Base-by-base conservation (phyloP, 495 filamentous ascomycete genomes). In the Aspergillus baeticus region DNA sequence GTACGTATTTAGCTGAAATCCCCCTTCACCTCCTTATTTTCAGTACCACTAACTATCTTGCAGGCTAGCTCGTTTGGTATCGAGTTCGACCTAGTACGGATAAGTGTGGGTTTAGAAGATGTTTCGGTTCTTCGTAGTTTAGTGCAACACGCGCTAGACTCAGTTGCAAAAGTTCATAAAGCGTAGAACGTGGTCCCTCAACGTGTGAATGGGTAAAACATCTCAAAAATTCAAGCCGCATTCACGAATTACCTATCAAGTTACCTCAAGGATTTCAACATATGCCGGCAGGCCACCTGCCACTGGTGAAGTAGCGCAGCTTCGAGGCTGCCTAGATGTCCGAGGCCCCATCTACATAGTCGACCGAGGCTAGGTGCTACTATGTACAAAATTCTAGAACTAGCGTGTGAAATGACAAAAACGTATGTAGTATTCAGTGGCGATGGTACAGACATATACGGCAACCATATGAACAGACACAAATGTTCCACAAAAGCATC, bases 61-160 rank as follows among this genome's bases (percentile, higher is more conserved):
- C 45, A 85, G 91, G 91, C 88, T 22, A 85, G 78, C 29, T 77
- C 83, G 47, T 96, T 84, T 67, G 88, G 91, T 0, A 87, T 96
- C 4, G 87, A 92, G 39, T 79, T 80, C 0, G 81, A 89, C 64
- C 69, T 98, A 33, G 78, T 98, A 6, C 81, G 94, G 57, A 82
- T 98, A 57, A 97, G 93, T 63, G 89, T 97, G 39, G 95, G 95
- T 0, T 71, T 97, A 41, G 94, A 97, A 74, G 89, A 93, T 29
- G 80, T 82, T 6, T 71, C 81, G 17, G 78, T 88, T 51, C 69
- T 98, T 48, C 68, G 72, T 5, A 55, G 61, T 34, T 74, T 63
- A 37, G 66, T 87, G 51, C 65, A 77, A 59, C 68, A 60, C 41
- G 84, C 84, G 54, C 59, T 84, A 54, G 67, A 74, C 33, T 76